Evolutionary conservation across 1,139 yeast species (phyloP).

Genomic region (Pneumocystis wakefieldiae): DNA sequence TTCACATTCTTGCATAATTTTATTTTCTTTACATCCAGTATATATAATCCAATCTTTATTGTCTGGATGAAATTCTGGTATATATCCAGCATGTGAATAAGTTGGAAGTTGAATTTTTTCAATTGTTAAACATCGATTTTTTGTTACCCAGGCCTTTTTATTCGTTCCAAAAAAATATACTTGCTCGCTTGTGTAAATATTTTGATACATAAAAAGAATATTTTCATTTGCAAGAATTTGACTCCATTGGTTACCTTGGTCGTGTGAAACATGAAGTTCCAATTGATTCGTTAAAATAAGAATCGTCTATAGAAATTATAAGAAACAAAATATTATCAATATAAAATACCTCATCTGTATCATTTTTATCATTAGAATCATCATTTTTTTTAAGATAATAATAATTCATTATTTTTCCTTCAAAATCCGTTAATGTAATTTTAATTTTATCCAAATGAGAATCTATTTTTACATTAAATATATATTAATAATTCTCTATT

Average conservation of each 20-base stretch:
- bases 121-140: constrained; percentile 47
- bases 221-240: constrained; percentile 35
- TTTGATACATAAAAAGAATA: constrained; percentile 42
- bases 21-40: constrained; percentile 51
- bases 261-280: constrained; percentile 49
- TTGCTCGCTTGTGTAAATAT: constrained; percentile 47
- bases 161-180: constrained; percentile 45
- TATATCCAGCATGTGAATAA: constrained; percentile 27
- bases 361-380: constrained; percentile 33
- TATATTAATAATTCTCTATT: neutral
- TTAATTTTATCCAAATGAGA: constrained; percentile 12
- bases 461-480: neutral
- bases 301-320: constrained; percentile 31
- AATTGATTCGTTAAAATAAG: constrained; percentile 42
- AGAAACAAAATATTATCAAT: neutral
- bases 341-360: constrained; percentile 18
- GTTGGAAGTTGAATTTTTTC: constrained; percentile 35
- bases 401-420: constrained; percentile 38
- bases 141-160: constrained; percentile 40
- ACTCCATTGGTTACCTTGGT: constrained; percentile 57
- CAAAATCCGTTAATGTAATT: constrained; percentile 22
- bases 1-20: constrained; percentile 34
- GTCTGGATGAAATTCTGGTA: constrained; percentile 41
- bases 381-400: constrained; percentile 35
- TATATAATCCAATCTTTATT: constrained; percentile 49